Evolutionary conservation across 2,329 filamentous ascomycete genomes (phyloP).

Genomic region (Pseudocercospora fuligena): DNA sequence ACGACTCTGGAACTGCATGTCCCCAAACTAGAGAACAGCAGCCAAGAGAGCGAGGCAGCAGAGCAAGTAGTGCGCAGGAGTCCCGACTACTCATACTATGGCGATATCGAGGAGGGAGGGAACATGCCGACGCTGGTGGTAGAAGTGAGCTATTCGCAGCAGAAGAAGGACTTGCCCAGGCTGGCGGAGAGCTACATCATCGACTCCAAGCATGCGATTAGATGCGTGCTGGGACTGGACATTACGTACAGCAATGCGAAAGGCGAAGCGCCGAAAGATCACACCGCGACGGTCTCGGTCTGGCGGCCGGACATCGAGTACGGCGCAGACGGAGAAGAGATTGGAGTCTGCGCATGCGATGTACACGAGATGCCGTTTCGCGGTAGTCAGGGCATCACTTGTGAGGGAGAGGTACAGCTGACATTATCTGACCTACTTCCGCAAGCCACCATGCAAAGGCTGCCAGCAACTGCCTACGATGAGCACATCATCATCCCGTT

Average conservation of each 20-base stretch:
- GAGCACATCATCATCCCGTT: slow-evolving; percentile 27
- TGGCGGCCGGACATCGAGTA: slow-evolving; percentile 36
- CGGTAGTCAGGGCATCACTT: slow-evolving; percentile 7
- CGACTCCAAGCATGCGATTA: slow-evolving; percentile 35
- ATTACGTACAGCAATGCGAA: slow-evolving; percentile 36
- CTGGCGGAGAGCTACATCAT: slow-evolving; percentile 44
- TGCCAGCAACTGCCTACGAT: slow-evolving; percentile 9
- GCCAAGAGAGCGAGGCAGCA: slow-evolving; percentile 18
- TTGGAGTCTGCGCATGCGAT: slow-evolving; percentile 26
- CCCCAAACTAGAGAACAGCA: slow-evolving; percentile 18
- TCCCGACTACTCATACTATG: slow-evolving; percentile 22
- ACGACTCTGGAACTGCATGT: slow-evolving; percentile 15
- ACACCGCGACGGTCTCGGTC: slow-evolving; percentile 39
- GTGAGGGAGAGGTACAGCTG: slow-evolving; percentile 23
- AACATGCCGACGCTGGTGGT: slow-evolving; percentile 31
- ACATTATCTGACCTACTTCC: slow-evolving; percentile 24
- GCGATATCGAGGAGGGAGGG: background rate
- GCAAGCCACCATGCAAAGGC: background rate
- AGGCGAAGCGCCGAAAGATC: slow-evolving; percentile 12
- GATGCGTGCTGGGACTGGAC: slow-evolving; percentile 42
- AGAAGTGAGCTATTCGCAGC: slow-evolving; percentile 42
- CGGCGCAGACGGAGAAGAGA: slow-evolving; percentile 30
- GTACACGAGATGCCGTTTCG: slow-evolving; percentile 20
- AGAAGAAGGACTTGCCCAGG: slow-evolving; percentile 33
- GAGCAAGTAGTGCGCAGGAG: slow-evolving; percentile 12